Evolutionary conservation across 2,329 filamentous ascomycete species (phyloP).

Genomic region (Sporothrix sp.): DNA sequence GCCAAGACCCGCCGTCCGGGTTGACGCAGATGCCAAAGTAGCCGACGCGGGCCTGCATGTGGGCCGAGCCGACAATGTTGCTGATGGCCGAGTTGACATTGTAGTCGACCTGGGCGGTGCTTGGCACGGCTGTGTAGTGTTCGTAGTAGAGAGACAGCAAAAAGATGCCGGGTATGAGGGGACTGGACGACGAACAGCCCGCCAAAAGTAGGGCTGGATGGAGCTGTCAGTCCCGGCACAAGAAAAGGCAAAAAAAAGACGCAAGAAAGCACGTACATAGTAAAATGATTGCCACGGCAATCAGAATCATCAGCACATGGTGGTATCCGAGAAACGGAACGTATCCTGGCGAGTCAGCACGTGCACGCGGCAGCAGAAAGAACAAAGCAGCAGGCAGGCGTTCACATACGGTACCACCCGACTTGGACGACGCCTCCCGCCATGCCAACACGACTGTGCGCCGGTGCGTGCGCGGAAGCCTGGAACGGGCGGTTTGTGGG

Average conservation of each 20-base stretch:
- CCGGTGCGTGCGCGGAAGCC: constrained; percentile 4
- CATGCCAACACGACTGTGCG: constrained; percentile 19
- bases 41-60: constrained; percentile 82
- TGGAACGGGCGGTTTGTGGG: constrained; percentile 9
- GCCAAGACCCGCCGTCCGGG: constrained; percentile 78
- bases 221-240: neutral
- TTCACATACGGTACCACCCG: constrained; percentile 40
- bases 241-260: neutral
- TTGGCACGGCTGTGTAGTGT: constrained; percentile 69
- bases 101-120: constrained; percentile 83
- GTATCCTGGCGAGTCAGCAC: constrained; percentile 36
- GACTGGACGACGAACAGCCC: constrained; percentile 93
- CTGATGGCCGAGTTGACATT: constrained; percentile 75
- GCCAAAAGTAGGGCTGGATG: constrained; percentile 73
- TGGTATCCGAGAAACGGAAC: constrained; percentile 63
- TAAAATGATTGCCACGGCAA: constrained; percentile 86
- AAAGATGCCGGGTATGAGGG: constrained; percentile 91
- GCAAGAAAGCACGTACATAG: constrained; percentile 57
- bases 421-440: constrained; percentile 30
- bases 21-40: constrained; percentile 98
- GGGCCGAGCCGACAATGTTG: constrained; percentile 79
- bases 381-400: neutral
- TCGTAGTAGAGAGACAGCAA: constrained; percentile 97
- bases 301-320: constrained; percentile 95
- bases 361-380: neutral